Evolutionary conservation across 257 asterid species (phyloP).

Genomic region (Solanum neorickii): DNA sequence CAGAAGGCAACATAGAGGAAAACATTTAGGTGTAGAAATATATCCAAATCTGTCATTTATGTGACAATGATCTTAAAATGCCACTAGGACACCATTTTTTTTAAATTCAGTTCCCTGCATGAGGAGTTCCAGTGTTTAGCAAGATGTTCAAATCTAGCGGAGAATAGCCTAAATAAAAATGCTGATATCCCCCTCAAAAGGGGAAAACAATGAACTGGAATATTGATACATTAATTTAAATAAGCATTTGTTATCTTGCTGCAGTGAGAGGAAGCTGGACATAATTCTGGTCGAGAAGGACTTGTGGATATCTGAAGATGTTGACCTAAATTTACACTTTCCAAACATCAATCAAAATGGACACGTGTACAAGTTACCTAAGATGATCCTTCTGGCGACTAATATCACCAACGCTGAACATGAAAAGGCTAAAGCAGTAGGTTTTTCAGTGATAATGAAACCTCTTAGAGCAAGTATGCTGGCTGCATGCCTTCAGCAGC

Average conservation of each 20-base stretch:
- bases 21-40: not conserved
- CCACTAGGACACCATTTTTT: not conserved
- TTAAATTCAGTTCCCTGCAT: not conserved
- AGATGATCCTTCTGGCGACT: constrained; percentile 80
- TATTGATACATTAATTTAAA: not conserved
- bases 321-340: constrained; percentile 7
- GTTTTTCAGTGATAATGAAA: constrained; percentile 75
- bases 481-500: constrained; percentile 81
- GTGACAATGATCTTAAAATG: not conserved
- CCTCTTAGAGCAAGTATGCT: constrained; percentile 85
- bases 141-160: not conserved
- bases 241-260: constrained; percentile 5
- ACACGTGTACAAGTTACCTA: constrained; percentile 35
- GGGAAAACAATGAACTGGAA: not conserved
- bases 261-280: constrained; percentile 51
- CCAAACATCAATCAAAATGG: constrained; percentile 47
- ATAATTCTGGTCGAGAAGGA: constrained; percentile 77
- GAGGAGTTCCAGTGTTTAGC: not conserved
- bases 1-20: not conserved
- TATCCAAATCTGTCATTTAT: not conserved
- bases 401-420: constrained; percentile 40
- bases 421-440: constrained; percentile 60
- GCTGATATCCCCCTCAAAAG: not conserved
- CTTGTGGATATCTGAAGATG: constrained; percentile 59
- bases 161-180: not conserved